Conservation (phyloP, 768 basidiomycete genomes). For the Phylloporus sp. region DNA sequence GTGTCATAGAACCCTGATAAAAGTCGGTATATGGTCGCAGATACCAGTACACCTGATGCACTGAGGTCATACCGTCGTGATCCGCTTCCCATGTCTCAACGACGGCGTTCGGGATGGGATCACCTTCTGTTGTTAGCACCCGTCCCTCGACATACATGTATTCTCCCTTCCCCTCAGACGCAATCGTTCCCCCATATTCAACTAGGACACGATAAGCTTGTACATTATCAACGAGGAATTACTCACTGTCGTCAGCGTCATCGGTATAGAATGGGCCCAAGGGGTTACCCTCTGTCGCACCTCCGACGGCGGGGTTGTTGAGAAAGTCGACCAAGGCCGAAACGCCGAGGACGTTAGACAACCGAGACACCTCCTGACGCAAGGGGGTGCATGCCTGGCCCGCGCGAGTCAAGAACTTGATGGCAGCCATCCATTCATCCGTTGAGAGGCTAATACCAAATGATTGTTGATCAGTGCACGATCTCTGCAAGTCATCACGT, state of each 20-base stretch:
- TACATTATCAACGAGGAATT: neutral
- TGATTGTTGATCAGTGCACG: neutral
- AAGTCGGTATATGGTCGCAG: neutral
- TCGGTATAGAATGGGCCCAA: constrained; percentile 81
- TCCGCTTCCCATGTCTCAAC: constrained; percentile 90
- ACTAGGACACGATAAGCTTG: constrained; percentile 38
- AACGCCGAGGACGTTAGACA: constrained; percentile 78
- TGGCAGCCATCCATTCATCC: constrained; percentile 83
- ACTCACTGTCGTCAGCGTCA: constrained; percentile 66
- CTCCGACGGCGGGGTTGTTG: constrained; percentile 60
- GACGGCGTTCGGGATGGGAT: constrained; percentile 55
- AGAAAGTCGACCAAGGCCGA: constrained; percentile 72
- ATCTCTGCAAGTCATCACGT: constrained; percentile 13
- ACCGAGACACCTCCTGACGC: constrained; percentile 75
- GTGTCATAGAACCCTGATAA: constrained; percentile 34
- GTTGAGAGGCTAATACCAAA: constrained; percentile 53
- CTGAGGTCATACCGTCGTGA: constrained; percentile 42
- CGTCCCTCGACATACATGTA: constrained; percentile 78
- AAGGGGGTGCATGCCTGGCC: constrained; percentile 71
- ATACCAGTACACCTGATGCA: too few species aligned
- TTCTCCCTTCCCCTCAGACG: constrained; percentile 82
- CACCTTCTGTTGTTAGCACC: constrained; percentile 53
- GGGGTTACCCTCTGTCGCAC: constrained; percentile 69
- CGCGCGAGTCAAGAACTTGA: constrained; percentile 70
- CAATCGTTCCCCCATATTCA: constrained; percentile 65